phyloP scores from a whole-genome alignment of 1,139 yeast genomes.

The Yamadazyma taylorii region DNA sequence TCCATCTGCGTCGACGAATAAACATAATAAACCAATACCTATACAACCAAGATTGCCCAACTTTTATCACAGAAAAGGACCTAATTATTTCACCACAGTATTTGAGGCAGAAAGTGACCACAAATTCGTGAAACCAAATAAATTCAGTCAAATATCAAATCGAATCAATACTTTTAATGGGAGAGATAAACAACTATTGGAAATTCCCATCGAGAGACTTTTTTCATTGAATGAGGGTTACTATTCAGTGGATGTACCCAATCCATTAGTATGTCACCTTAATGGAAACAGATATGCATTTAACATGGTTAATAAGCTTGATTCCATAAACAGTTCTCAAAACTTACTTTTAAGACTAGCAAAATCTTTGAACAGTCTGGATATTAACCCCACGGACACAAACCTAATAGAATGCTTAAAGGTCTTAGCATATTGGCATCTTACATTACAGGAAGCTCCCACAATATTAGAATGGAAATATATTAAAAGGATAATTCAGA shows the following conservation, averaged over 20 bases:
- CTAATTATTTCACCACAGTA: slow-evolving; percentile 31
- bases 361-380: slow-evolving; percentile 13
- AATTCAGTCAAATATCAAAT: slow-evolving; percentile 2
- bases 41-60: slow-evolving; percentile 9
- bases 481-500: slow-evolving; percentile 12
- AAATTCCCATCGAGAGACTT: slow-evolving; percentile 23
- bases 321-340: slow-evolving; percentile 20
- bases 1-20: too few species aligned
- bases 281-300: slow-evolving; percentile 25
- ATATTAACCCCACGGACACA: neutral
- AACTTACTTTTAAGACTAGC: slow-evolving; percentile 18
- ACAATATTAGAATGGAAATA: slow-evolving; percentile 18
- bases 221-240: slow-evolving; percentile 25
- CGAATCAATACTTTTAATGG: neutral
- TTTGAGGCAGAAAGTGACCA: slow-evolving; percentile 39
- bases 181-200: slow-evolving; percentile 3
- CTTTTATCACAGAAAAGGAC: slow-evolving; percentile 29
- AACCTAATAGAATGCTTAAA: slow-evolving; percentile 23
- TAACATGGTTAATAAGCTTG: slow-evolving; percentile 24
- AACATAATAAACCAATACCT: neutral
- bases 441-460: slow-evolving; percentile 32
- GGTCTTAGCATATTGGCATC: slow-evolving; percentile 32
- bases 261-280: slow-evolving; percentile 20
- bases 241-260: slow-evolving; percentile 18
- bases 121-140: slow-evolving; percentile 13